Conservation (phyloP, 306 rosid species). For the Vicia villosa region DNA sequence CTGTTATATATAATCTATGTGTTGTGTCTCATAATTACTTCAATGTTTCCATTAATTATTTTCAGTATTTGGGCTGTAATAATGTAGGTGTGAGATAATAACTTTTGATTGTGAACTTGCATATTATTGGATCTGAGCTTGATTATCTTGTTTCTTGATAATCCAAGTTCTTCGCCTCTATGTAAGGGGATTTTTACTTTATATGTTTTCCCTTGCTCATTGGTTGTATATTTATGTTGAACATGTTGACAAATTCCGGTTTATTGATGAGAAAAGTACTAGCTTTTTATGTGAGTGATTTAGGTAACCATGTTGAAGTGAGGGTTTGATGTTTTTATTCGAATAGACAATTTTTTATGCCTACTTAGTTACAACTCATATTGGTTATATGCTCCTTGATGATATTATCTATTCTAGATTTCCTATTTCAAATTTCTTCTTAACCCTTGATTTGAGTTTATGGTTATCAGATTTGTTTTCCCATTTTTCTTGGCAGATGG, state of each 20-base stretch:
- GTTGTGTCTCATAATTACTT: conserved; percentile 6
- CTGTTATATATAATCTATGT: conserved; percentile 10
- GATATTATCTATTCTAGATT: too few relatives aligned
- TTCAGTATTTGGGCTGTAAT: conserved; percentile 25
- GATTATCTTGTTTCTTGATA: conserved; percentile 31
- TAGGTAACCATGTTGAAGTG: not conserved
- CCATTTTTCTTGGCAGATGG: too few relatives aligned
- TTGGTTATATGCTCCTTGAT: too few relatives aligned
- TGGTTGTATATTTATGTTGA: conserved; percentile 20
- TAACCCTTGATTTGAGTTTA: too few relatives aligned
- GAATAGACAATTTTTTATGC: not conserved
- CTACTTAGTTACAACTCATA: too few relatives aligned
- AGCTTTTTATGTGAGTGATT: not conserved
- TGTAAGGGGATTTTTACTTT: not conserved
- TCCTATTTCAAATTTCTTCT: too few relatives aligned
- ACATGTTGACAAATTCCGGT: too few relatives aligned
- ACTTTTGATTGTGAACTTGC: conserved; percentile 27
- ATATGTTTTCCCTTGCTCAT: not conserved
- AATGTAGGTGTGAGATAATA: conserved; percentile 31
- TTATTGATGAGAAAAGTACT: not conserved
- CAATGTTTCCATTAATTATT: conserved; percentile 38
- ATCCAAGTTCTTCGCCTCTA: conserved; percentile 2
- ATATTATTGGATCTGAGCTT: conserved; percentile 51
- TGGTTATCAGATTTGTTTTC: too few relatives aligned
- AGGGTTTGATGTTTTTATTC: conserved; percentile 18